Base-by-base conservation (phyloP, 177 flowering plant species). In the Vitis hybrid region DNA sequence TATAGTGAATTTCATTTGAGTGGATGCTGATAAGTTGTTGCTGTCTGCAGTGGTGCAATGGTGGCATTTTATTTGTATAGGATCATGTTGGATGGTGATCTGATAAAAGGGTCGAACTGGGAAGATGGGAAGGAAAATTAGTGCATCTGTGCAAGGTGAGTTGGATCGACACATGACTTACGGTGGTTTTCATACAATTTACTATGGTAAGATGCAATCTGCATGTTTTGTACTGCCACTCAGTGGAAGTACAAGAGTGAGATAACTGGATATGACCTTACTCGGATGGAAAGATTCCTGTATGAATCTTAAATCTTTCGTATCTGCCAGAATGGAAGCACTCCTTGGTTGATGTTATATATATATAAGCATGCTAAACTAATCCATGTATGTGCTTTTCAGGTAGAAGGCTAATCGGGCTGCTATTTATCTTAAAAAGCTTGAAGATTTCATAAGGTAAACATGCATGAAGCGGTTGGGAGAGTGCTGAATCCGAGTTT, bases 1-100 rank as follows among this genome's bases (percentile, higher is more conserved):
- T 49, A 22, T n/a, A 16, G 16, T 48, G 59, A 11, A 20, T 68
- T 19, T 19, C 57, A 29, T 61, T 8, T 67, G 39, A 53, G 14
- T 15, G 22, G 10, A 52, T 9, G 45, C n/a, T 14, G 2, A 15
- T 48, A 7, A 12, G 7, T 14, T 12, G 14, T 26, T 74, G 29
- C 20, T 59, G 5, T 73, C 12, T 84, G 81, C 87, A 92, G 97
- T 78, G 97, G 97, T 63, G 77, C 77, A 2, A 78, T 87, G 77
- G 82, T 73, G 6, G 85, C 83, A 59, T 88, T 90, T 78, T 92
- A 76, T 74, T 12, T 82, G 50, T 90, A 85, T 57, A 82, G 79
- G 78, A 85, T 88, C 53, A 52, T 20, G 13, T 20, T 68, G 45
- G 60, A 81, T 63, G 74, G 82, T 62, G 78, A 68, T 63, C 71